Conservation (phyloP, 2,329 filamentous ascomycete genomes). For the Hypoxylon sp. region DNA sequence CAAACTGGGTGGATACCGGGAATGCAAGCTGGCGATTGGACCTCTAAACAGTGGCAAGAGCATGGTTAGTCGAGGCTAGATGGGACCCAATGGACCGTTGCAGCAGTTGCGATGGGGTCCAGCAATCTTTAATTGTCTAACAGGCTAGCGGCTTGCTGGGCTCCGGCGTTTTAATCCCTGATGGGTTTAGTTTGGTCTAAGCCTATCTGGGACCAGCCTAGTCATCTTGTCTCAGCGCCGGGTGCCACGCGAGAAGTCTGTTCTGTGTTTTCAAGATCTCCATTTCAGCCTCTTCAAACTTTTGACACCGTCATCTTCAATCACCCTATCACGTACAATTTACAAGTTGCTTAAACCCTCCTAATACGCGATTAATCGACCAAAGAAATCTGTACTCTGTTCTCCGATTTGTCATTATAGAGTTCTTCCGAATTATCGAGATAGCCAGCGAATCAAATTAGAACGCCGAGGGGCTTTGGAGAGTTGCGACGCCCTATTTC, state of each 20-base stretch:
- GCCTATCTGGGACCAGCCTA: constrained; percentile 26
- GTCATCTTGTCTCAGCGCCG: constrained; percentile 27
- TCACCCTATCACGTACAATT: constrained; percentile 23
- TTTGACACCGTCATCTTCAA: constrained; percentile 26
- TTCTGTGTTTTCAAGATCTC: constrained; percentile 45
- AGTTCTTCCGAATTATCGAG: neutral
- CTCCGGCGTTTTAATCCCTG: constrained; percentile 31
- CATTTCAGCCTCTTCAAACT: constrained; percentile 46
- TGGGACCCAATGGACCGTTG: constrained; percentile 16
- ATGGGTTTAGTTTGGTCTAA: constrained; percentile 26
- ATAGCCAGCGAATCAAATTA: neutral
- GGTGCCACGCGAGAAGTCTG: constrained; percentile 37
- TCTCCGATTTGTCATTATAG: neutral
- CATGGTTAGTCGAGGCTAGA: constrained; percentile 15
- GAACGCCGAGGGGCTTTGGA: constrained; percentile 1
- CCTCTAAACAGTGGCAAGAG: constrained; percentile 9
- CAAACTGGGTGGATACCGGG: constrained; percentile 16
- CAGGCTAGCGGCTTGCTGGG: constrained; percentile 23
- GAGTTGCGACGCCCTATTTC: constrained; percentile 11
- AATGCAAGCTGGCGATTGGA: constrained; percentile 18
- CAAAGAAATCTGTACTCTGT: too few species aligned
- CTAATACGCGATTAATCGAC: too few species aligned
- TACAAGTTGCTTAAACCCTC: constrained; percentile 8
- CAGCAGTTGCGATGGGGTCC: neutral
- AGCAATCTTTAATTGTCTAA: constrained; percentile 14